A percentile compares a stretch with the other conserved stretches of the same genome.
phyloP scores from a whole-genome alignment of 164 flowering plant genomes.

The Magnolia officinalis region DNA sequence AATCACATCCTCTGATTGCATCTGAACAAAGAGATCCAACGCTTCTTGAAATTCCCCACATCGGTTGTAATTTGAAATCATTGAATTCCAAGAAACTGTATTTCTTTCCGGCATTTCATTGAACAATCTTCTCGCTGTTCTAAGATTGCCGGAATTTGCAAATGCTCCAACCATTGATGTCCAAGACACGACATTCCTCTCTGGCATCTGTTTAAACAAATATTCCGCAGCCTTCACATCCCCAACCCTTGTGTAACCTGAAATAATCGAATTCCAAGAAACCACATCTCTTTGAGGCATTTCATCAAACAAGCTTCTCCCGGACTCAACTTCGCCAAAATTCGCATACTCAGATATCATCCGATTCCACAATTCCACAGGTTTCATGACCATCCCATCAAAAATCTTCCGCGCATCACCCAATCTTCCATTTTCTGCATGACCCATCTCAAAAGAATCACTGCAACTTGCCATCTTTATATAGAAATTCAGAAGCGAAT shows the following conservation, averaged over 20 bases:
- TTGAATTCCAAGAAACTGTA: constrained; percentile 47
- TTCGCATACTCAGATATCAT: constrained; percentile 25
- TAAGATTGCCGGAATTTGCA: constrained; percentile 26
- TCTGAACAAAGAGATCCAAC: constrained; percentile 28
- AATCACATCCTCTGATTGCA: constrained; percentile 26
- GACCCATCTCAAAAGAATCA: background rate
- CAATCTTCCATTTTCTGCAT: constrained; percentile 1
- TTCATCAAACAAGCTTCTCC: constrained; percentile 30
- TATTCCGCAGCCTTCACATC: constrained; percentile 25
- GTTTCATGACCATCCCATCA: constrained; percentile 26
- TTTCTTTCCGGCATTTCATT: constrained; percentile 26
- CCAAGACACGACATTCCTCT: constrained; percentile 39
- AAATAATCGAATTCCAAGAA: constrained; percentile 40
- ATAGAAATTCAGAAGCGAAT: constrained; percentile 33
- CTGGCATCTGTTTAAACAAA: constrained; percentile 34
- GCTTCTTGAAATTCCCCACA: constrained; percentile 30
- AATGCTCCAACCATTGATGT: constrained; percentile 32
- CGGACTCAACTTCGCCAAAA: constrained; percentile 20
- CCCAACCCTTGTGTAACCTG: constrained; percentile 27
- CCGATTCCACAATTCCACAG: constrained; percentile 32
- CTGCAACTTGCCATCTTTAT: constrained; percentile 14
- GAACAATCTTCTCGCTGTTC: constrained; percentile 26
- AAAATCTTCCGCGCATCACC: constrained; percentile 27
- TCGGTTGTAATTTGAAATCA: constrained; percentile 35
- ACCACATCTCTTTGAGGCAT: constrained; percentile 34